Conservation (phyloP, 345 rosid genomes). For the Zanthoxylum bungeanum region DNA sequence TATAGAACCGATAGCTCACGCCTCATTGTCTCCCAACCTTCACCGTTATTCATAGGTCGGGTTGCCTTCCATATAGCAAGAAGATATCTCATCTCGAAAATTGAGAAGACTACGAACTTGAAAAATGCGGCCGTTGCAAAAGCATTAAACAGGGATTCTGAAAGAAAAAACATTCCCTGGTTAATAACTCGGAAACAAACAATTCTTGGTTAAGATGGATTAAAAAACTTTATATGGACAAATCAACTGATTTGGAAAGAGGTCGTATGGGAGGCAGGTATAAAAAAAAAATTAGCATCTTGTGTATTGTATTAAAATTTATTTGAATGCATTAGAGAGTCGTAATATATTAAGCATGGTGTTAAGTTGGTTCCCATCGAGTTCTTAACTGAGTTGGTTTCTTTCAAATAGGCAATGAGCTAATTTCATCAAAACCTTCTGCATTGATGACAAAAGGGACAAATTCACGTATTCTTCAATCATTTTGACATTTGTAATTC, state of each 20-base stretch:
- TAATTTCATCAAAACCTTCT: not conserved
- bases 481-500: not conserved
- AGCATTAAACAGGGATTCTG: slow-evolving; percentile 97
- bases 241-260: not conserved
- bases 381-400: not conserved
- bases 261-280: not conserved
- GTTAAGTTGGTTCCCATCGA: not conserved
- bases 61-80: slow-evolving; percentile 98
- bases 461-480: not conserved
- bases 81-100: slow-evolving; percentile 99
- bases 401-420: not conserved
- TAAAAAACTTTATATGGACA: not conserved
- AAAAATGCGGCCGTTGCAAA: slow-evolving; percentile 98
- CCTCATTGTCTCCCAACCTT: slow-evolving; percentile 98
- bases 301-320: not conserved
- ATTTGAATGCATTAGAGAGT: not conserved
- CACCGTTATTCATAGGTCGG: slow-evolving; percentile 82
- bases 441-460: not conserved
- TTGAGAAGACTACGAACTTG: slow-evolving; percentile 97
- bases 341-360: not conserved
- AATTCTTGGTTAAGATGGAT: slow-evolving; percentile 1
- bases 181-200: slow-evolving; percentile 15
- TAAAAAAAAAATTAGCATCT: not conserved
- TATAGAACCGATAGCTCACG: slow-evolving; percentile 90
- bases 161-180: slow-evolving; percentile 19